Evolutionary conservation across 2,329 filamentous ascomycete genomes (phyloP).

Genomic region (Dothistroma septosporum): DNA sequence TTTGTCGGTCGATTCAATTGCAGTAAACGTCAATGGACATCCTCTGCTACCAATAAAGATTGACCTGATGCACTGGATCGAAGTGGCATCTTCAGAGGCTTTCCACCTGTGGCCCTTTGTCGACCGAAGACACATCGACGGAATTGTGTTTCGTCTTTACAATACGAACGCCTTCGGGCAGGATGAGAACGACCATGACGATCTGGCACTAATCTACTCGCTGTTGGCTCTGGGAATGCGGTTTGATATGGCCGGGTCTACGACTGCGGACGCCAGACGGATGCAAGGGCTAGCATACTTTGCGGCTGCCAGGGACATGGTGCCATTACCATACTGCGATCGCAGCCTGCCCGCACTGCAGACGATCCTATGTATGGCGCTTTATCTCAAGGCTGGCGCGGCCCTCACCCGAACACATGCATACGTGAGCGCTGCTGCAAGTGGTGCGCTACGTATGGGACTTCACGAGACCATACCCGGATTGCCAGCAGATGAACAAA

Average conservation of each 20-base stretch:
- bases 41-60: constrained; percentile 13
- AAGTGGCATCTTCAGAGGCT: constrained; percentile 15
- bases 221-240: constrained; percentile 18
- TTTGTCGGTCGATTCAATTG: constrained; percentile 5
- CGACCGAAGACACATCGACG: constrained; percentile 12
- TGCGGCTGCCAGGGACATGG: constrained; percentile 15
- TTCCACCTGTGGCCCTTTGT: constrained; percentile 21
- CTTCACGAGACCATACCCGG: constrained; percentile 17
- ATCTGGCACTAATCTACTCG: constrained; percentile 18
- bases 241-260: constrained; percentile 11
- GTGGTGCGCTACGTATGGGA: constrained; percentile 19
- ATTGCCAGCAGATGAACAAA: constrained; percentile 13
- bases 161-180: constrained; percentile 15
- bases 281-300: constrained; percentile 15
- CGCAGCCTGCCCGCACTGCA: constrained; percentile 18
- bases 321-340: constrained; percentile 16
- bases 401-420: constrained; percentile 13
- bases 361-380: constrained; percentile 18
- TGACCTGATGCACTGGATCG: constrained; percentile 9
- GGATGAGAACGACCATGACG: constrained; percentile 18
- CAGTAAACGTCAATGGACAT: neutral
- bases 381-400: constrained; percentile 18
- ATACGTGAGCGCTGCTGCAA: constrained; percentile 17
- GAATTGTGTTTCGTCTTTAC: constrained; percentile 16
- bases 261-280: constrained; percentile 2